Conservation (phyloP, 257 asterid genomes). For the Plantago major region DNA sequence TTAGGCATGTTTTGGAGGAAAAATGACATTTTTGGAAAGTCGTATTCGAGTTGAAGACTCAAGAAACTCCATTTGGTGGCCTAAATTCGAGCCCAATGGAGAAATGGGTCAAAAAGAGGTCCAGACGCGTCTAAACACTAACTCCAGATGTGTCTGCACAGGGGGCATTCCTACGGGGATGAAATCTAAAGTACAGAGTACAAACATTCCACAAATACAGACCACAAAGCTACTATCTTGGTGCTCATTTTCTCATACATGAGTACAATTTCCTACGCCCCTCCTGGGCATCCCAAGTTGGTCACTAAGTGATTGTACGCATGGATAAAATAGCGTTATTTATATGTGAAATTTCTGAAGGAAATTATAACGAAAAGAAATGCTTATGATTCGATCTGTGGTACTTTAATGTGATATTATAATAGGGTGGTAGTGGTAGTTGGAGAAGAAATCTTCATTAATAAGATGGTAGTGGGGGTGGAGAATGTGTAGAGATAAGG, state of each 20-base stretch:
- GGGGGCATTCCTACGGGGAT: too few relatives aligned
- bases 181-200: not conserved
- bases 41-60: too few relatives aligned
- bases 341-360: not conserved
- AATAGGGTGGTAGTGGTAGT: conserved; percentile 7
- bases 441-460: not conserved
- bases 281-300: too few relatives aligned
- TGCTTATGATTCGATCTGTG: not conserved
- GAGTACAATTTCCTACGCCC: too few relatives aligned
- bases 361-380: not conserved
- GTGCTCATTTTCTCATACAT: conserved; percentile 6
- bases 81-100: too few relatives aligned
- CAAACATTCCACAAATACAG: conserved; percentile 1
- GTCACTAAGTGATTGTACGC: not conserved
- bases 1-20: too few relatives aligned
- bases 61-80: too few relatives aligned
- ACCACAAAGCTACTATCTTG: not conserved
- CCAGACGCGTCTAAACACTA: too few relatives aligned
- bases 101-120: too few relatives aligned
- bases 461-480: conserved; percentile 14
- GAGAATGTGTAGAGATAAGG: not conserved
- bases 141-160: too few relatives aligned
- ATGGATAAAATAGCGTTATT: conserved; percentile 16
- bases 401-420: conserved; percentile 13
- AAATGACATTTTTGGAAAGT: too few relatives aligned